Evolutionary conservation across 2,329 filamentous ascomycete species (phyloP).

Genomic region (Alternaria viburni): DNA sequence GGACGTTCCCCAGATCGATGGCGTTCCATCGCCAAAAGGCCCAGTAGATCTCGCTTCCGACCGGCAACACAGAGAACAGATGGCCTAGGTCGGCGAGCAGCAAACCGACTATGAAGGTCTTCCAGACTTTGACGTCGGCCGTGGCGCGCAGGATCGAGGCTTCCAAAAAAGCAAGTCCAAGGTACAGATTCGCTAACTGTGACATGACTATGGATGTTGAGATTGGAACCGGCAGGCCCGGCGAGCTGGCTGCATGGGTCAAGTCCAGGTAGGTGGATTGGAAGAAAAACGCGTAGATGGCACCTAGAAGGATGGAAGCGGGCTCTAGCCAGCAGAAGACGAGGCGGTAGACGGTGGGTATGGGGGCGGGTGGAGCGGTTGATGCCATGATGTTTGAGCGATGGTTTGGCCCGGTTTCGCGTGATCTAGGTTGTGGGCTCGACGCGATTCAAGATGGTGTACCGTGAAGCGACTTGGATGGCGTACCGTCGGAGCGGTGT

Average conservation of each 20-base stretch:
- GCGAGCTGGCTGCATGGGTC: conserved; percentile 63
- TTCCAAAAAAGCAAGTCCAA: conserved; percentile 79
- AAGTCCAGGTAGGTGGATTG: conserved; percentile 67
- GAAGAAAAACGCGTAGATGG: conserved; percentile 59
- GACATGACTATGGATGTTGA: conserved; percentile 71
- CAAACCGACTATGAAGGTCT: conserved; percentile 68
- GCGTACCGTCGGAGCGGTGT: conserved; percentile 6
- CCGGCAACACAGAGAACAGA: conserved; percentile 67
- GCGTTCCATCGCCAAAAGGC: conserved; percentile 67
- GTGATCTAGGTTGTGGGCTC: conserved; percentile 10
- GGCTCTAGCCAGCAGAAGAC: conserved; percentile 80
- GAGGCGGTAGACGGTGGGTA: conserved; percentile 68
- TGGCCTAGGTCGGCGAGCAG: conserved; percentile 80
- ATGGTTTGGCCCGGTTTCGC: conserved; percentile 10
- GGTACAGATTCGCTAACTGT: conserved; percentile 79
- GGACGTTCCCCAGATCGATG: conserved; percentile 72
- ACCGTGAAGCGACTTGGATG: neutral
- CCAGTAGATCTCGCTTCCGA: conserved; percentile 70
- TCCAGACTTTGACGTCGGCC: conserved; percentile 72
- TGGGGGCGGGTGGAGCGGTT: conserved; percentile 44
- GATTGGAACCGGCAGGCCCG: conserved; percentile 58
- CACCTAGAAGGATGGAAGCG: conserved; percentile 59
- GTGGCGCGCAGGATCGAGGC: conserved; percentile 75
- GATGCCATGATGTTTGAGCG: conserved; percentile 20
- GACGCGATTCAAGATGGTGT: conserved; percentile 11